phyloP scores from a whole-genome alignment of 371 early-diverging fungal genomes.

The Racocetra persica region DNA sequence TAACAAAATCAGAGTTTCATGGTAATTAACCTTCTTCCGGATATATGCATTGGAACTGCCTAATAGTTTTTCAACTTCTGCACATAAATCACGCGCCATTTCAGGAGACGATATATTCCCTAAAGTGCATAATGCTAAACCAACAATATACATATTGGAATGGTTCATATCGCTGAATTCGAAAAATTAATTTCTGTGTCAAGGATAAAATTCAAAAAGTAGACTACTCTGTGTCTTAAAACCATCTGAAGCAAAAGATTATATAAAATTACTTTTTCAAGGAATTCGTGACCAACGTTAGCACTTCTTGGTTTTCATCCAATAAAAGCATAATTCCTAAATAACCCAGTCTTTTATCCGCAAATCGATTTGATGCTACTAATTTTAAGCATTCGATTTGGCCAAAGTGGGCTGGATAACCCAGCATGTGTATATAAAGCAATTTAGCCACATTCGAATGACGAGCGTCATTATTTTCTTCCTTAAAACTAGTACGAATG shows the following conservation, averaged over 20 bases:
- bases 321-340: slow-evolving; percentile 95
- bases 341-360: slow-evolving; percentile 97
- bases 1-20: background rate
- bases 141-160: slow-evolving; percentile 93
- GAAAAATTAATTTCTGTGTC: slow-evolving; percentile 28
- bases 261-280: slow-evolving; percentile 83
- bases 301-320: slow-evolving; percentile 96
- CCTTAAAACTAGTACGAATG: slow-evolving; percentile 94
- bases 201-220: slow-evolving; percentile 29
- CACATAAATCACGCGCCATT: slow-evolving; percentile 94
- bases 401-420: slow-evolving; percentile 98
- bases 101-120: slow-evolving; percentile 95
- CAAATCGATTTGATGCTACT: slow-evolving; percentile 90
- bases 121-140: slow-evolving; percentile 94
- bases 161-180: slow-evolving; percentile 89
- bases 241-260: background rate
- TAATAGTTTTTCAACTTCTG: slow-evolving; percentile 93
- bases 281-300: slow-evolving; percentile 96
- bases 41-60: slow-evolving; percentile 92
- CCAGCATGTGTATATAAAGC: slow-evolving; percentile 97
- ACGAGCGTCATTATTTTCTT: slow-evolving; percentile 84
- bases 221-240: background rate
- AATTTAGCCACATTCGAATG: slow-evolving; percentile 94
- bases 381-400: slow-evolving; percentile 98
- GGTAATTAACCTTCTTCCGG: slow-evolving; percentile 84